Base-by-base conservation (phyloP, 345 rosid genomes). In the Streptanthus diversifolius region DNA sequence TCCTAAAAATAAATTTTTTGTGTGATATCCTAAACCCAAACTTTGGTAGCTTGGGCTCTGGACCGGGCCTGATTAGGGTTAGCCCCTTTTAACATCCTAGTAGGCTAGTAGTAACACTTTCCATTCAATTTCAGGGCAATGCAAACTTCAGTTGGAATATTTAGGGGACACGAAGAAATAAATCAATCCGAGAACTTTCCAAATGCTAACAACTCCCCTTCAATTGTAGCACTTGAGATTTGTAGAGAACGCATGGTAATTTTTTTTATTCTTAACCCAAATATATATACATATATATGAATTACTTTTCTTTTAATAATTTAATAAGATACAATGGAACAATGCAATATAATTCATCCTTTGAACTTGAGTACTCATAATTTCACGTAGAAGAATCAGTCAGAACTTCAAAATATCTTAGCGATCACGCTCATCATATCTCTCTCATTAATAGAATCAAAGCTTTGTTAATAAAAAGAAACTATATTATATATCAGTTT, bases 121-220 rank as follows among this genome's bases (percentile, higher is more conserved):
- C 39, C 32, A 25, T 64, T 64, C 2, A 21, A 68, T 60, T 59
- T 61, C 66, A 91, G 97, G 82, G 80, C 95, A 29, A 81, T 91
- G 90, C 85, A 91, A 82, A 91, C 97, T 40, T 84, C 95, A 21
- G 69, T 49, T 36, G 89, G 83, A 68, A 77, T 83, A 44, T 91
- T 88, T 57, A 84, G 89, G 44, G 55, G 69, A 33, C 69, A 77
- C 40, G 81, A 77, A 71, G 21, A 36, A 36, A 59, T 21, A 32
- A 55, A 69, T 55, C 9, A 37, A 4, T 52, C 71, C 56, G 10
- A 60, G 15, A 47, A 49, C 48, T 21, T 49, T 63, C 21, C 47
- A 69, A 63, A 80, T 55, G 37, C 45, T 25, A 51, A 30, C 21
- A 72, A 53, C 17, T 36, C 54, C 14, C 92, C 95, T 63, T 90